phyloP scores from a whole-genome alignment of 129 eudicot species.

The Flaveria bidentis region DNA sequence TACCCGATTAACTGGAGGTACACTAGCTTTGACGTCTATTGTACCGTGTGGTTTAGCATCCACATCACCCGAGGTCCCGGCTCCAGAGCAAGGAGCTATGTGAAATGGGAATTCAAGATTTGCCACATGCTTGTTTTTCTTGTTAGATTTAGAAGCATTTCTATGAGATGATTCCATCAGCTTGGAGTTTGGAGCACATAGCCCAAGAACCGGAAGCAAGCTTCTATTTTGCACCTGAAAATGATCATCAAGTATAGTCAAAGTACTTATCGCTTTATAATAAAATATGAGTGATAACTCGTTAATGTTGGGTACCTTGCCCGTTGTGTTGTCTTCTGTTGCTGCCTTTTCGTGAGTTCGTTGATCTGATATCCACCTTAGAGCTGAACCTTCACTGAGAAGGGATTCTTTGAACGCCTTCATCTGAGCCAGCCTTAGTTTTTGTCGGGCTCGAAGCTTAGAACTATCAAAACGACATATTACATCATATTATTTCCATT shows the following conservation, averaged over 20 bases:
- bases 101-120: conserved; percentile 62
- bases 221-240: conserved; percentile 38
- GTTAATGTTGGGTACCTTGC: conserved; percentile 47
- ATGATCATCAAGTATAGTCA: conserved; percentile 32
- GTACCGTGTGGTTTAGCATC: conserved; percentile 35
- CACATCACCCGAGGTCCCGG: conserved; percentile 40
- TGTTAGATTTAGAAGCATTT: conserved; percentile 44
- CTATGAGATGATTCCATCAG: conserved; percentile 50
- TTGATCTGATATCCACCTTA: conserved; percentile 39
- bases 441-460: conserved; percentile 89
- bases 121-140: conserved; percentile 41
- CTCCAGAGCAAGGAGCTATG: conserved; percentile 39
- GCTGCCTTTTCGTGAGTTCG: conserved; percentile 37
- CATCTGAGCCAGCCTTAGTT: conserved; percentile 57
- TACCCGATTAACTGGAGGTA: conserved; percentile 53
- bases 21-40: conserved; percentile 29
- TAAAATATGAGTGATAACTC: conserved; percentile 22
- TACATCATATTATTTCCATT: background rate
- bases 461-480: conserved; percentile 48
- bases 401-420: conserved; percentile 45
- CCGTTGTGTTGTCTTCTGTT: conserved; percentile 37
- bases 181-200: conserved; percentile 91
- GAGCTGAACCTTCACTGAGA: conserved; percentile 26
- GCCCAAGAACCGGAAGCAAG: conserved; percentile 72
- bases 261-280: conserved; percentile 10